Percentiles rank a stretch among this genome's conserved stretches.
Evolutionary conservation across 164 flowering plant genomes (phyloP).

Genomic region (Saururus chinensis): DNA sequence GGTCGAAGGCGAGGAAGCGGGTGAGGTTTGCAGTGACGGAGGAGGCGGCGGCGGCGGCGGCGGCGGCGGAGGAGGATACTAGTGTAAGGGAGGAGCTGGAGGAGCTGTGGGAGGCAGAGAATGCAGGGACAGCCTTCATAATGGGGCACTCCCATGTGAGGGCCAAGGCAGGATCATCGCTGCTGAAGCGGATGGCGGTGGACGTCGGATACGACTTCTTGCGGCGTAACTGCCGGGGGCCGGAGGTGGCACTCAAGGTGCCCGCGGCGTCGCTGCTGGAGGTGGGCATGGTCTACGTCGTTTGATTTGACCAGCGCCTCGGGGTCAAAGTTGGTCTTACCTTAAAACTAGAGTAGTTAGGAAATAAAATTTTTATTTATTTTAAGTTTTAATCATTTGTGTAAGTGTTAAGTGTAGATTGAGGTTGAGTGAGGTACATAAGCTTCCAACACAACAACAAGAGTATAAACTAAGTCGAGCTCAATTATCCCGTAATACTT

Average conservation of each 20-base stretch:
- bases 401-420: too few species aligned
- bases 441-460: too few species aligned
- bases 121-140: constrained; percentile 82
- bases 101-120: constrained; percentile 53
- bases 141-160: constrained; percentile 75
- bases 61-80: constrained; percentile 10
- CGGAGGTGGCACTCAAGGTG: constrained; percentile 70
- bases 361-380: too few species aligned
- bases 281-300: constrained; percentile 91
- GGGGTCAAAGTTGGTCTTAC: too few species aligned
- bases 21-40: constrained; percentile 50
- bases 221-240: constrained; percentile 75
- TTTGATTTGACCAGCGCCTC: too few species aligned
- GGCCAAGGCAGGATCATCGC: constrained; percentile 71
- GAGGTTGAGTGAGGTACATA: too few species aligned
- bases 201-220: constrained; percentile 65
- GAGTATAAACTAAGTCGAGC: too few species aligned
- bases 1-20: constrained; percentile 23
- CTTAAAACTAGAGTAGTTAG: too few species aligned
- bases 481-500: too few species aligned
- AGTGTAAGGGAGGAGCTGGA: constrained; percentile 47
- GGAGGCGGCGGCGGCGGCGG: constrained; percentile 9
- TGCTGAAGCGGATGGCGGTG: constrained; percentile 55
- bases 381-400: too few species aligned
- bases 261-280: constrained; percentile 83